Percentiles rank a stretch among this genome's conserved stretches.
These are phyloP conservation scores for Bruguiera parviflora DNA, from an alignment of 345 rosid species.

Conservation along the genomic window DNA sequence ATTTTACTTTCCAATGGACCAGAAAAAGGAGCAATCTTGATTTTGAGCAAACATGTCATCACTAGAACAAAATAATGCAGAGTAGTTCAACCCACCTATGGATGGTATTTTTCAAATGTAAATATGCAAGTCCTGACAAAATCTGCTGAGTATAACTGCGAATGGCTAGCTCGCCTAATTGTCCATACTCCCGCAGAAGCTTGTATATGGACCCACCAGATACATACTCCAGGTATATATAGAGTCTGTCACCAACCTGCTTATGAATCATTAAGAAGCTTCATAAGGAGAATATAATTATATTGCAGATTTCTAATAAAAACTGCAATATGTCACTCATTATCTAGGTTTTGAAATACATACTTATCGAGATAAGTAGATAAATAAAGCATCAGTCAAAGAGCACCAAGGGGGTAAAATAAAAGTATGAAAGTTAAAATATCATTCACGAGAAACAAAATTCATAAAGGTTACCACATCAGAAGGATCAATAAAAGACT, in stretches of 20 bases:
- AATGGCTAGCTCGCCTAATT: conserved; percentile 57
- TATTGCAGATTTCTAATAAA: no score
- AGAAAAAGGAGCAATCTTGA: neutral
- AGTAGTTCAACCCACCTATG: conserved; percentile 47
- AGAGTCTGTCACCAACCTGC: conserved; percentile 63
- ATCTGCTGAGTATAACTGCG: conserved; percentile 78
- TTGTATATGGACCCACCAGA: conserved; percentile 82
- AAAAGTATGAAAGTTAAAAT: no score
- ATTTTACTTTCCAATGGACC: neutral
- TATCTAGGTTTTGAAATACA: no score
- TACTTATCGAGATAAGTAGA: no score
- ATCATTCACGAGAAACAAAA: no score
- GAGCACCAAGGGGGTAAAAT: no score
- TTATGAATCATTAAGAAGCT: neutral
- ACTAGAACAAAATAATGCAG: neutral
- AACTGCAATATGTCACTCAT: no score
- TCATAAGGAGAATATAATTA: neutral
- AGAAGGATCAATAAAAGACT: no score
- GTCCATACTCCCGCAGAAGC: conserved; percentile 76
- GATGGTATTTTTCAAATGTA: conserved; percentile 63
- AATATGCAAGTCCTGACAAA: conserved; percentile 63
- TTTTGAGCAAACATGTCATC: neutral
- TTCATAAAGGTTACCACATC: no score
- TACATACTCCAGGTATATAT: conserved; percentile 72
- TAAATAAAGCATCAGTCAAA: no score